These are phyloP conservation scores for Diplodia seriata DNA, from an alignment of 2,329 filamentous ascomycete genomes.

Conservation along the genomic window DNA sequence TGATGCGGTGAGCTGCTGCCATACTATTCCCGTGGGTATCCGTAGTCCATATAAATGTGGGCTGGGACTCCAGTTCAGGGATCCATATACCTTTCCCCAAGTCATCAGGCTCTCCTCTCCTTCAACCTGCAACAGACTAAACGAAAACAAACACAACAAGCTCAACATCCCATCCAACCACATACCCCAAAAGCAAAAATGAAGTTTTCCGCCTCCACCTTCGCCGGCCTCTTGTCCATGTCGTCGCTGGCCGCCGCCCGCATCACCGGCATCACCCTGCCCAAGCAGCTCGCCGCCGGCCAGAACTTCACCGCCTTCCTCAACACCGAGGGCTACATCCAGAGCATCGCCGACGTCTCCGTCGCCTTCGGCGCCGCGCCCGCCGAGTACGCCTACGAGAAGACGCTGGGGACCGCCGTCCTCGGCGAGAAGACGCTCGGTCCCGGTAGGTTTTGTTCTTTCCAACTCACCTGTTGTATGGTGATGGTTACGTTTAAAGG, in stretches of 20 bases:
- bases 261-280: conserved; percentile 56
- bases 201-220: conserved; percentile 34
- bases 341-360: conserved; percentile 54
- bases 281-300: conserved; percentile 51
- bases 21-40: neutral
- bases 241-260: conserved; percentile 45
- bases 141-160: neutral
- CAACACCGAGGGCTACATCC: conserved; percentile 53
- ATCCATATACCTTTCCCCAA: no score
- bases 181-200: conserved; percentile 29
- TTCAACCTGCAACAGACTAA: no score
- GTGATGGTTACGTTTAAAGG: no score
- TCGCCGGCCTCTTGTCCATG: conserved; percentile 35
- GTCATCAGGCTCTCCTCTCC: no score
- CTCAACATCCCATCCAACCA: neutral
- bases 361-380: conserved; percentile 52
- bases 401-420: conserved; percentile 41
- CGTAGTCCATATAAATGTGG: neutral
- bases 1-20: neutral
- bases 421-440: conserved; percentile 12
- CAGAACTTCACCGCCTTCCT: conserved; percentile 49
- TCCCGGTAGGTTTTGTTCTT: neutral
- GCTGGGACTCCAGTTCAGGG: neutral
- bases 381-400: conserved; percentile 37
- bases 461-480: neutral